Evolutionary conservation across 139 green algal species (phyloP), one percentile per base, ranked within the genome.

Genomic region (Mychonastes homosphaera): DNA sequence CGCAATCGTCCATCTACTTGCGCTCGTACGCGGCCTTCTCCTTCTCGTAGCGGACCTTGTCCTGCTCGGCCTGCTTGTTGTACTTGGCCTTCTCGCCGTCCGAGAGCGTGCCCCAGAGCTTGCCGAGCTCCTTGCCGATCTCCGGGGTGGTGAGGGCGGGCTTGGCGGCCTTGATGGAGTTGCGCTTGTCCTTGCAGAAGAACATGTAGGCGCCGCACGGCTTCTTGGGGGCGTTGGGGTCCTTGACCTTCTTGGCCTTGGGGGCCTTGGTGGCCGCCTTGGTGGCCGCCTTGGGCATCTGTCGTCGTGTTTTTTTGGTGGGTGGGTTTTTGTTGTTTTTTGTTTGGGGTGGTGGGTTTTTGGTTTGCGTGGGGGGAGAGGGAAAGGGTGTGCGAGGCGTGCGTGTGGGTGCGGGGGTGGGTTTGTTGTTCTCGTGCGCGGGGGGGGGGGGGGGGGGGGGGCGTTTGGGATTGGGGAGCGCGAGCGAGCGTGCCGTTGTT

Each of bases 141-240:
- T 84, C 70, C 12, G 12, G 12, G 12, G 13, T 44, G 36, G 36
- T 13, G 13, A n/a, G 13, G 13, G 36, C 10, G 36, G 36, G 36
- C 12, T 44, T 44, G 12, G 10, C 13, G 12, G 10, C 36, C 36
- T 44, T 44, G 36, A 44, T n/a, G n/a, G n/a, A n/a, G n/a, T n/a
- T n/a, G 21, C 81, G 77, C 38, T 72, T 58, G 41, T 80, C 76
- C 36, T 80, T 72, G 62, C 61, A 78, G 62, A 82, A 88, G 52
- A 73, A 84, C 61, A 88, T 84, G 74, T 86, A 88, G 21, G 81
- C 71, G 18, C 68, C 72, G 23, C 59, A 46, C 9, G 76, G 69
- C 57, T 77, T 72, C 66, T 83, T 58, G 29, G 29, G 29, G 7
- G 60, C 60, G 46, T 67, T 53, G 29, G 60, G 60, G 47, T 67